Conservation (phyloP, 352 stramenopile genomes). For the Elongisporangium prolatum region DNA sequence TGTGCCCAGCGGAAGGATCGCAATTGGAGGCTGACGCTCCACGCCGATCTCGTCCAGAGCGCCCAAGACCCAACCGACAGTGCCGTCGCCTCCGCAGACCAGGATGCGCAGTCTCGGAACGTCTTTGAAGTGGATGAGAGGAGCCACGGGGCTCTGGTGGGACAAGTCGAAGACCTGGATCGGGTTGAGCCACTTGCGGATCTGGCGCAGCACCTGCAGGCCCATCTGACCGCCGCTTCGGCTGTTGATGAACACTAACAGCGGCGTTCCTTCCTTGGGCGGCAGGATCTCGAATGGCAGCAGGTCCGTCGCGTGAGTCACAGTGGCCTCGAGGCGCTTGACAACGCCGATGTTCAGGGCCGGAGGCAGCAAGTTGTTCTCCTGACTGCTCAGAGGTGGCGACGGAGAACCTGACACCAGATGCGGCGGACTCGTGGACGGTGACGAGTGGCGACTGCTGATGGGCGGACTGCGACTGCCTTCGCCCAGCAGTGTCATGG, state of each 20-base stretch:
- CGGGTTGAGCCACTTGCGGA: constrained; percentile 92
- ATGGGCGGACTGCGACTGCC: neutral
- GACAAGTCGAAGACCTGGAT: constrained; percentile 95
- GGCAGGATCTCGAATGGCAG: constrained; percentile 59
- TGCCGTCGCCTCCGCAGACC: constrained; percentile 94
- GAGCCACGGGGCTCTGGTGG: constrained; percentile 87
- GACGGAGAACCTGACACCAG: constrained; percentile 2
- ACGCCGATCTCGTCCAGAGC: constrained; percentile 64
- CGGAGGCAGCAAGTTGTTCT: constrained; percentile 4
- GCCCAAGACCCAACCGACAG: constrained; percentile 89
- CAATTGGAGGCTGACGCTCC: constrained; percentile 87
- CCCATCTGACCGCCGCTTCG: constrained; percentile 92
- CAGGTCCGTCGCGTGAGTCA: constrained; percentile 5
- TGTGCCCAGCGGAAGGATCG: constrained; percentile 93
- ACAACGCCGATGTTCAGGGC: constrained; percentile 3
- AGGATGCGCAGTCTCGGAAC: constrained; percentile 88
- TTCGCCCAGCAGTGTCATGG: neutral
- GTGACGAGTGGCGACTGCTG: constrained; percentile 1
- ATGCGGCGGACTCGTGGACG: constrained; percentile 8
- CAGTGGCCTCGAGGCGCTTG: constrained; percentile 5
- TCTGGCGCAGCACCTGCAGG: constrained; percentile 88
- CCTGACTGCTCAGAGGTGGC: neutral
- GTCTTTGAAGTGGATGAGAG: constrained; percentile 89
- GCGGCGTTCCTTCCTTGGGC: constrained; percentile 40
- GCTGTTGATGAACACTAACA: constrained; percentile 95